Base-by-base conservation (phyloP, 2,329 filamentous ascomycete genomes). In the Alternaria sp. region DNA sequence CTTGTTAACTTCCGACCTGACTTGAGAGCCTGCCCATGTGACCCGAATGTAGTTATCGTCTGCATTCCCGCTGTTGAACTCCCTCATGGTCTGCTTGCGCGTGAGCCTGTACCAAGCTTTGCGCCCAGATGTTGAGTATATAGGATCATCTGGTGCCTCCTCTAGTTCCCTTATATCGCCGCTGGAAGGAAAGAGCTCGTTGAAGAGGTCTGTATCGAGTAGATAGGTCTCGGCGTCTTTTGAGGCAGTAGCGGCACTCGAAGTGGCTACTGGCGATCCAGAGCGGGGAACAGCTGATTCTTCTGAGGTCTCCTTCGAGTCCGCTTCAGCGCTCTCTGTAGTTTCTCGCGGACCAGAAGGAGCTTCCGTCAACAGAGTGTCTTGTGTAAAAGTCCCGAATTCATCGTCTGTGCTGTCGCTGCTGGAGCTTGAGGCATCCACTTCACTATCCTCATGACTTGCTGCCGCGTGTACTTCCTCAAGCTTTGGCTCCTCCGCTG, bases 81-180 rank as follows among this genome's bases (percentile, higher is more conserved):
- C 79, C 15, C 78, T 70, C 71, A 81, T 68, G 6, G 79, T 81
- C 57, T 81, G 73, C 47, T 74, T 75, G 10, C 79, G 75, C 1
- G 78, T 81, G 2, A 81, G 61, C 11, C 79, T 73, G 59, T 81
- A 81, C 80, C 80, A 81, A 9, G 78, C 72, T 65, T 80, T 81
- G 6, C 78, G 74, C 15, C 75, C 69, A 11, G 75, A 73, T 5
- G 74, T 80, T 0, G 78, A 73, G 45, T 70, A 72, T 25, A 80
- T 72, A 0, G 78, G 74, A 57, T 77, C 73, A 15, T 76, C 72
- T 26, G 73, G 70, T 1, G 72, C 60, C 4, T 72, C 68, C 3
- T 65, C 49, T 6, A 66, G 50, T 7, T 73, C 57, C 15, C 58
- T 44, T 3, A 28, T 19, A 21, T 46, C 26, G 19, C 61, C 59